Percentiles rank a stretch among this genome's conserved stretches.
Evolutionary conservation across 1,284 basidiomycete species (phyloP).

Genomic region (Naganishia cerealis): DNA sequence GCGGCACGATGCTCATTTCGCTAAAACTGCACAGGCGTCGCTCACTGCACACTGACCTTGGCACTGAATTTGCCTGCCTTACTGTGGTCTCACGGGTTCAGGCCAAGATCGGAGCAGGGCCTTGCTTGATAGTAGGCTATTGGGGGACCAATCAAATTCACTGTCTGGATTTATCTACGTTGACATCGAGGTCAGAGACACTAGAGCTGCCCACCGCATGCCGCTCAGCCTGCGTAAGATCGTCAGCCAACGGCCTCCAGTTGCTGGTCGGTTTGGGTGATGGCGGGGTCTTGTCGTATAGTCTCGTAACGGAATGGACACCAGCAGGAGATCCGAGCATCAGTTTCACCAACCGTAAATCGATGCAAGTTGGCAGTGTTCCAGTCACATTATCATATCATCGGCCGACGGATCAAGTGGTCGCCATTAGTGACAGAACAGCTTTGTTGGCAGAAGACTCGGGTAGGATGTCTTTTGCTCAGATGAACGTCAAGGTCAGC

Average conservation of each 20-base stretch:
- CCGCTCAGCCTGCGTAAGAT: slow-evolving; percentile 31
- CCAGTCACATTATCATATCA: slow-evolving; percentile 19
- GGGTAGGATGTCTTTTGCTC: slow-evolving; percentile 66
- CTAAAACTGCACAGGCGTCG: slow-evolving; percentile 29
- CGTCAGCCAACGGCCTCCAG: slow-evolving; percentile 56
- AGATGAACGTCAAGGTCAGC: slow-evolving; percentile 70
- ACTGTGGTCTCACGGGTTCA: slow-evolving; percentile 13
- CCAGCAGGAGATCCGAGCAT: slow-evolving; percentile 22
- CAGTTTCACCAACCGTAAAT: slow-evolving; percentile 51
- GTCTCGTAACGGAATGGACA: slow-evolving; percentile 23
- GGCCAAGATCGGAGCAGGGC: slow-evolving; percentile 17
- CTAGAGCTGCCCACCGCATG: slow-evolving; percentile 35
- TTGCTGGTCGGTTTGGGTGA: slow-evolving; percentile 77
- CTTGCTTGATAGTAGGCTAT: slow-evolving; percentile 63
- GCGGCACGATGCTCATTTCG: background rate
- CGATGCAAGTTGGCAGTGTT: slow-evolving; percentile 61
- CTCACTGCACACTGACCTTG: slow-evolving; percentile 3
- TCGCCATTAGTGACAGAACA: slow-evolving; percentile 49
- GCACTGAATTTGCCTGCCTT: slow-evolving; percentile 15
- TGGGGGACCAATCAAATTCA: slow-evolving; percentile 72
- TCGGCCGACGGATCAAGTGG: slow-evolving; percentile 41
- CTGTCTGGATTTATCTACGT: slow-evolving; percentile 60
- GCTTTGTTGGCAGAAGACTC: slow-evolving; percentile 62
- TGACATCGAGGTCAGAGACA: slow-evolving; percentile 49
- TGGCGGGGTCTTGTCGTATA: slow-evolving; percentile 70